Percentiles rank a stretch among this genome's conserved stretches.
Conservation (phyloP, 129 eudicot genomes). For the Heracleum sosnowskyi region DNA sequence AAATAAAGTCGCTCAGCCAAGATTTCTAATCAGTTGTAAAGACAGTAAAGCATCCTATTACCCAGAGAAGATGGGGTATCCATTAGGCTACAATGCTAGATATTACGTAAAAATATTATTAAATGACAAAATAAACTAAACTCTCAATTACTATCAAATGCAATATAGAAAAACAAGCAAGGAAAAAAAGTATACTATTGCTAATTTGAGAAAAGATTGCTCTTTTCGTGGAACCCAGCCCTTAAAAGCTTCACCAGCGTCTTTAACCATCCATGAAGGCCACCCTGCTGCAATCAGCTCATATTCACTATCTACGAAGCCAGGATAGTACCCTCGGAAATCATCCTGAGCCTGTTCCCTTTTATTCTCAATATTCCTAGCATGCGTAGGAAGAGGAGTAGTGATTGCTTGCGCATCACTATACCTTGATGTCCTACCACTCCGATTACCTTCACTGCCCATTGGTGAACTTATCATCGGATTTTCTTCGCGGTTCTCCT, state of each 20-base stretch:
- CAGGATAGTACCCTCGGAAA: conserved; percentile 32
- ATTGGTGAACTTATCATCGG: conserved; percentile 35
- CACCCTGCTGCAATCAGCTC: conserved; percentile 98
- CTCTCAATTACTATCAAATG: not conserved
- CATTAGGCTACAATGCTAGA: not conserved
- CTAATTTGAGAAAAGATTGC: conserved; percentile 77
- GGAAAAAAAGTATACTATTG: conserved; percentile 1
- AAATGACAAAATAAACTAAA: no score
- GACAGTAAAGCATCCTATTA: not conserved
- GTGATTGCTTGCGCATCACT: conserved; percentile 55
- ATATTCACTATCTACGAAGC: conserved; percentile 49
- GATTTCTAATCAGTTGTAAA: not conserved
- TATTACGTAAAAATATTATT: no score
- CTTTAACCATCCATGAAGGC: conserved; percentile 92
- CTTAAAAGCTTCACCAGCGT: conserved; percentile 87
- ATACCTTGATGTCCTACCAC: conserved; percentile 46
- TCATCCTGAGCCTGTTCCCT: conserved; percentile 34
- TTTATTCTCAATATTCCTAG: conserved; percentile 53
- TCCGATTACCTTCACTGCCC: not conserved
- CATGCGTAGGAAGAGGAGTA: conserved; percentile 28
- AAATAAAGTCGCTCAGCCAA: conserved; percentile 2
- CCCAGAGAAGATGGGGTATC: no score
- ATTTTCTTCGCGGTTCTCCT: conserved; percentile 67
- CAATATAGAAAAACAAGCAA: not conserved
- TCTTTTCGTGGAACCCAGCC: conserved; percentile 95